Evolutionary conservation across 176 grass and related monocot genomes (phyloP).

Genomic region (Echinochloa phyllopogon): DNA sequence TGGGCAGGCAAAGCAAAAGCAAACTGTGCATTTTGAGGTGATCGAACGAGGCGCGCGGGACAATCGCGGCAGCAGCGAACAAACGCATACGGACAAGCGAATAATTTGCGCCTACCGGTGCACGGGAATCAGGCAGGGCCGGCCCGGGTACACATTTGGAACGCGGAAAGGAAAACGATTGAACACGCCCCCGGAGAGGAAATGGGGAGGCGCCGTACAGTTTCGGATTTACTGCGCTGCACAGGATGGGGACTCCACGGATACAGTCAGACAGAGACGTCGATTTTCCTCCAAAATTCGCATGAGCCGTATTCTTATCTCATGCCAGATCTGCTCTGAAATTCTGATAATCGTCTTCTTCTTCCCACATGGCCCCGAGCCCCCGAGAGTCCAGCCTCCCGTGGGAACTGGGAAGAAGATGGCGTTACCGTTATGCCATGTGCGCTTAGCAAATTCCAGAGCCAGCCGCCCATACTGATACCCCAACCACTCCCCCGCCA

Average conservation of each 20-base stretch:
- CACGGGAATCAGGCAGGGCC: background rate
- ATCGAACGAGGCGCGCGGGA: background rate
- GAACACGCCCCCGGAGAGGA: too few species aligned
- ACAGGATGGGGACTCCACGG: too few species aligned
- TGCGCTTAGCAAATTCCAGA: slow-evolving; percentile 12
- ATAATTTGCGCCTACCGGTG: background rate
- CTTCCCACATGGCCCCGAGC: too few species aligned
- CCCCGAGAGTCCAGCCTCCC: background rate
- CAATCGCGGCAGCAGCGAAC: background rate
- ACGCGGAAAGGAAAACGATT: too few species aligned
- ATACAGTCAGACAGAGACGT: too few species aligned
- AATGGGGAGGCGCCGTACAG: too few species aligned
- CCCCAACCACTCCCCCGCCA: background rate
- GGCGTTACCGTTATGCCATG: slow-evolving; percentile 35
- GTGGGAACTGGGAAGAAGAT: background rate
- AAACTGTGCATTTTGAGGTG: background rate
- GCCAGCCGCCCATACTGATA: background rate
- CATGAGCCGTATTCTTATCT: too few species aligned
- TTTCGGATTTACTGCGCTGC: too few species aligned
- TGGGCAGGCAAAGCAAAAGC: too few species aligned
- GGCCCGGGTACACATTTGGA: background rate
- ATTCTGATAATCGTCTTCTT: too few species aligned
- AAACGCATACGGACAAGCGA: background rate
- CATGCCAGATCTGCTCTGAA: too few species aligned
- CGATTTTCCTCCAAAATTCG: too few species aligned